Conservation (phyloP, 352 stramenopile species). For the Globisporangium lucens region DNA sequence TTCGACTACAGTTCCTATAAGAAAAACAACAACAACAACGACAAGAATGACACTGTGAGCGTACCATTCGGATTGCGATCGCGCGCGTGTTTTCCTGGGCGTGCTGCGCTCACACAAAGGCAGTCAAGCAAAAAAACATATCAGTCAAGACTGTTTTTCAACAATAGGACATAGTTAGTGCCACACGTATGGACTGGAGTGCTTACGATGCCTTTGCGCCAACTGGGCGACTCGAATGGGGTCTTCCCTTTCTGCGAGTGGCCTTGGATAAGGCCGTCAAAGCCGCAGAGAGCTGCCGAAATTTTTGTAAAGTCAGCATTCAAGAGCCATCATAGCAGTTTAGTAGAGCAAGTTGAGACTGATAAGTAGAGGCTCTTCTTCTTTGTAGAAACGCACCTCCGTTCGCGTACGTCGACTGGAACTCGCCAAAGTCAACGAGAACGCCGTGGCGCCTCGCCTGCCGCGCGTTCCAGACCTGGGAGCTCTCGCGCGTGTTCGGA, state of each 20-base stretch:
- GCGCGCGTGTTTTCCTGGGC: conserved; percentile 34
- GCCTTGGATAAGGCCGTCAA: conserved; percentile 43
- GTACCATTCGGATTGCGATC: conserved; percentile 27
- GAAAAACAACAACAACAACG: not conserved
- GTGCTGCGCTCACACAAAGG: conserved; percentile 17
- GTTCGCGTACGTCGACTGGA: conserved; percentile 50
- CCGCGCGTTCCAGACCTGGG: conserved; percentile 45
- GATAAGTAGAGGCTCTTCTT: too few species aligned
- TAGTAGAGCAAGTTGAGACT: too few species aligned
- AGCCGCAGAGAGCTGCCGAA: conserved; percentile 43
- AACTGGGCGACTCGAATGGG: not conserved
- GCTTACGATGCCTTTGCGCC: conserved; percentile 38
- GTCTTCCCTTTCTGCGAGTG: not conserved
- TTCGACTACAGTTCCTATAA: not conserved
- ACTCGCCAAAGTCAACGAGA: conserved; percentile 63
- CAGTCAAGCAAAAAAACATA: not conserved
- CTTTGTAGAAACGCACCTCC: conserved; percentile 25
- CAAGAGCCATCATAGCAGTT: not conserved
- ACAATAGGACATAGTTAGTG: not conserved
- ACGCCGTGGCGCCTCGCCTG: conserved; percentile 42
- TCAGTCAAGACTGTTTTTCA: not conserved
- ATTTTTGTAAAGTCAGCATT: not conserved
- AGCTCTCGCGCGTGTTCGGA: conserved; percentile 29
- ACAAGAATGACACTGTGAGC: not conserved
- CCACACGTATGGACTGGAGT: too few species aligned